A percentile compares a stretch with the other conserved stretches of the same genome.
phyloP scores from a whole-genome alignment of 176 grass and related monocot species.

The Carex littledalei region DNA sequence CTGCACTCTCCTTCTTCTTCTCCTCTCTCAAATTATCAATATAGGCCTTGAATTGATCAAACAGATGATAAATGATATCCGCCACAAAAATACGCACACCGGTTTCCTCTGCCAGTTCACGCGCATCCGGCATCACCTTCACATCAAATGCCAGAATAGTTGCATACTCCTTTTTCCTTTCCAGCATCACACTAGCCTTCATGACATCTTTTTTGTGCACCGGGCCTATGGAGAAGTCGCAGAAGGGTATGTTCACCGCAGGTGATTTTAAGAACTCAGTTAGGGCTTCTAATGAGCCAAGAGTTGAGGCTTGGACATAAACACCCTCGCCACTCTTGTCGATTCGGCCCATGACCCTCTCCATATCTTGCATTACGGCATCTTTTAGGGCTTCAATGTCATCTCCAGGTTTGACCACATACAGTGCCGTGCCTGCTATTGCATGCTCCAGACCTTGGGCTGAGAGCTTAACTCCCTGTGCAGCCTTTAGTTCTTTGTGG shows the following conservation, averaged over 20 bases:
- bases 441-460: conserved; percentile 54
- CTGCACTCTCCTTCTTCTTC: conserved; percentile 47
- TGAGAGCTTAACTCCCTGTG: conserved; percentile 68
- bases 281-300: conserved; percentile 55
- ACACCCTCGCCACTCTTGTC: conserved; percentile 54
- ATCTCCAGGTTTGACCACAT: conserved; percentile 35
- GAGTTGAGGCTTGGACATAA: conserved; percentile 63
- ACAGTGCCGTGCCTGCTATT: conserved; percentile 46
- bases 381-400: conserved; percentile 39
- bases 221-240: conserved; percentile 52
- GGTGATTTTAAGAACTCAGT: conserved; percentile 37
- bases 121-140: conserved; percentile 58
- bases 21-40: conserved; percentile 47
- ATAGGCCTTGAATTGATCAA: conserved; percentile 55
- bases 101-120: conserved; percentile 43
- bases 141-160: conserved; percentile 73
- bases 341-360: conserved; percentile 36
- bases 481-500: conserved; percentile 69
- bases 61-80: conserved; percentile 62
- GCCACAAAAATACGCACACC: conserved; percentile 54
- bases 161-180: conserved; percentile 62
- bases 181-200: conserved; percentile 60
- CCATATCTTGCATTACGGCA: conserved; percentile 42
- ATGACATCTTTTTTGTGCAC: conserved; percentile 72
- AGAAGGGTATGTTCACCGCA: conserved; percentile 41